Evolutionary conservation across 1,284 basidiomycete species (phyloP), one percentile per base, ranked within the genome.

Genomic region (Cryptococcus sp.): DNA sequence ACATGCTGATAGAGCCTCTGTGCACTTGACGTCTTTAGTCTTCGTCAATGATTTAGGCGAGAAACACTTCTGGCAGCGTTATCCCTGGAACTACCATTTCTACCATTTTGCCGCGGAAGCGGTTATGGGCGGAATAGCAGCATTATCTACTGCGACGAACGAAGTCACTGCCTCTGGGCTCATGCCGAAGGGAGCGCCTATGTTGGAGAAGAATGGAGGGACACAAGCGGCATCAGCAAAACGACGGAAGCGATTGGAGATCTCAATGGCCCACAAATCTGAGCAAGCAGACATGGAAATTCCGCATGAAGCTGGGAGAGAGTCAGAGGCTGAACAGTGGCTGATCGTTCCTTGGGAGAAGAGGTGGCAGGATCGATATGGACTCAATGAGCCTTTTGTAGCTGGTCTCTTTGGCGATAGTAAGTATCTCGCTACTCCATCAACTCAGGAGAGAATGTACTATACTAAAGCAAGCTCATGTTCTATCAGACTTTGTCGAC

Each of bases 71-170:
- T 52, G 54, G 63, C 63, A 50, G 40, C 67, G 38, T 29, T 53
- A 56, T 22, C 55, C 56, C 3, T 62, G 56, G 3, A 44, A 44
- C 5, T 58, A 45, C 41, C 52, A 57, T 19, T 68, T 65, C 51
- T 70, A 70, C 44, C 66, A 63, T 34, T 62, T 68, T 16, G 58
- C 62, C 2, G 61, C 61, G 7, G 68, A 70, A 50, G 58, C 59
- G 11, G 38, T 66, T 19, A 43, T 70, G 4, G 66, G 66, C 6
- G 44, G 54, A 17, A 55, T 64, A 22, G 61, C 61, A 4, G 56
- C 61, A 0, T 48, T 66, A 19, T 61, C 65, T 3, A 54, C 56
- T 8, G 26, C 57, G 15, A 40, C 55, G 23, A 34, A 34, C 8
- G 8, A 34, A 13, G 8, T 34, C 29, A 34, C 29, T 34, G 29